These are phyloP conservation scores for Geum urbanum DNA, from an alignment of 306 rosid genomes.

Conservation along the genomic window DNA sequence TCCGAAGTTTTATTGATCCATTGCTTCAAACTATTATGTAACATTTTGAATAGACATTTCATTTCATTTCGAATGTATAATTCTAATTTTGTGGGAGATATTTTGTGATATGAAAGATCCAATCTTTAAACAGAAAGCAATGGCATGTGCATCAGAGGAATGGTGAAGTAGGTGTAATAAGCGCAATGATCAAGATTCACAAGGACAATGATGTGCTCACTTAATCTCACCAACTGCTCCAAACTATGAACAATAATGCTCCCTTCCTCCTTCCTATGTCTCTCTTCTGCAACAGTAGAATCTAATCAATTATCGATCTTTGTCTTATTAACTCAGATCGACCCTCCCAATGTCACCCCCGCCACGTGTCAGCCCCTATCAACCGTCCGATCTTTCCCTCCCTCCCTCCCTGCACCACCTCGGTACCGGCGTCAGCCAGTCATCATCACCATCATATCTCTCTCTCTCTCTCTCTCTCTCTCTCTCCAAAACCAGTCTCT, in stretches of 20 bases:
- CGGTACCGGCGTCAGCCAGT: constrained; percentile 15
- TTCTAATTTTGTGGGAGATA: too few relatives aligned
- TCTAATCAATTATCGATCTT: constrained; percentile 6
- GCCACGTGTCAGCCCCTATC: not conserved
- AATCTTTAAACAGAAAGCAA: too few relatives aligned
- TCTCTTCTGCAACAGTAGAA: not conserved
- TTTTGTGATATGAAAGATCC: too few relatives aligned
- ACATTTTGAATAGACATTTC: too few relatives aligned
- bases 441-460: constrained; percentile 1
- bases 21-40: too few relatives aligned
- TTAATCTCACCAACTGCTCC: not conserved
- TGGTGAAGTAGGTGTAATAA: too few relatives aligned
- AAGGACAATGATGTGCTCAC: not conserved
- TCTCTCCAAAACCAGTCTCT: constrained; percentile 14
- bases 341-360: not conserved
- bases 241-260: not conserved
- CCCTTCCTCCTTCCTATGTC: not conserved
- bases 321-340: constrained; percentile 8
- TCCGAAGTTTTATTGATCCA: too few relatives aligned
- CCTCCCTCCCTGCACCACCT: constrained; percentile 2
- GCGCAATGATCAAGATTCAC: not conserved
- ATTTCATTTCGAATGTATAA: too few relatives aligned
- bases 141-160: too few relatives aligned
- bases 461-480: not conserved
- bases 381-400: not conserved